These are phyloP conservation scores for Podaxis rugospora DNA, from an alignment of 768 basidiomycete genomes.

Conservation along the genomic window DNA sequence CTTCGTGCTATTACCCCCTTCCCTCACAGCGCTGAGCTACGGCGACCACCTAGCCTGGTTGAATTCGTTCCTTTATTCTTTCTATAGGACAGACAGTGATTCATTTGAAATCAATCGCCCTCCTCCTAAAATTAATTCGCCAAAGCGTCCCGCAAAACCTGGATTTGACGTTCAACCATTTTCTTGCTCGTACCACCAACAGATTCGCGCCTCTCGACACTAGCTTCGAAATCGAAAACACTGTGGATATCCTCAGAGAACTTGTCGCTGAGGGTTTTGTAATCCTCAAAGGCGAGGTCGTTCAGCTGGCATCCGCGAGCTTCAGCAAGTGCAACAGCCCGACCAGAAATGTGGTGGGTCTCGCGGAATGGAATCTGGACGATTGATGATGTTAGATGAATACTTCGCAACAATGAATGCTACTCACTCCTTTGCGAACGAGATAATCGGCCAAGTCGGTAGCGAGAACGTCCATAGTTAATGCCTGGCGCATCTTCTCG, in stretches of 20 bases:
- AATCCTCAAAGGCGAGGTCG: slow-evolving; percentile 77
- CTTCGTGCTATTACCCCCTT: too few species aligned
- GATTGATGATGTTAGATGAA: background rate
- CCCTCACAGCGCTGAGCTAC: too few species aligned
- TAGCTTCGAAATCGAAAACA: slow-evolving; percentile 94
- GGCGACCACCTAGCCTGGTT: too few species aligned
- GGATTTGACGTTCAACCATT: slow-evolving; percentile 85
- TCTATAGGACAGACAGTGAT: too few species aligned
- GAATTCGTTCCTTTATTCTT: too few species aligned
- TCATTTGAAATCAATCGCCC: background rate
- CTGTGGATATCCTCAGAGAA: slow-evolving; percentile 79
- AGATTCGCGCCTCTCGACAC: slow-evolving; percentile 86
- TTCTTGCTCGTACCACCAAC: slow-evolving; percentile 87
- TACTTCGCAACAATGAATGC: background rate
- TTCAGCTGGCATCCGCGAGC: slow-evolving; percentile 75
- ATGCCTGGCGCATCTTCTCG: slow-evolving; percentile 82
- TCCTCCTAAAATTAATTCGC: slow-evolving; percentile 19
- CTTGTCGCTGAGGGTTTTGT: slow-evolving; percentile 64
- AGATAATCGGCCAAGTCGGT: slow-evolving; percentile 99
- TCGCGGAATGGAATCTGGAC: slow-evolving; percentile 93
- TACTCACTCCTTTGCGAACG: slow-evolving; percentile 91
- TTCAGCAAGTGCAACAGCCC: slow-evolving; percentile 94
- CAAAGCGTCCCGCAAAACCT: slow-evolving; percentile 63
- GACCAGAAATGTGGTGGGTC: slow-evolving; percentile 97
- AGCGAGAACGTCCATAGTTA: slow-evolving; percentile 97